These are phyloP conservation scores for Karstenula rhodostoma DNA, from an alignment of 2,329 filamentous ascomycete species.

Conservation along the genomic window DNA sequence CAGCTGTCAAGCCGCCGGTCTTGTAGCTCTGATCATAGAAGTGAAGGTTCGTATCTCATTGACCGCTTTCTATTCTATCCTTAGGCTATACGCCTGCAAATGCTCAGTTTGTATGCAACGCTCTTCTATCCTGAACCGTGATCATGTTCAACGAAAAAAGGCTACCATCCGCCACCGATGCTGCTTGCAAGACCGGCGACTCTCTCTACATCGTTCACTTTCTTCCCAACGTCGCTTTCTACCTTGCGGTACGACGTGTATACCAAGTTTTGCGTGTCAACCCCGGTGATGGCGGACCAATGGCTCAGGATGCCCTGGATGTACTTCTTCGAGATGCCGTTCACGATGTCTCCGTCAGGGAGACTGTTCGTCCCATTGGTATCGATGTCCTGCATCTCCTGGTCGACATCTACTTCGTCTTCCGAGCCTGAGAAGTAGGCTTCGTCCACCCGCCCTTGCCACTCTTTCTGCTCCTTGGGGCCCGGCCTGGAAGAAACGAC, in stretches of 20 bases:
- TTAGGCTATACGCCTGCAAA: slow-evolving; percentile 16
- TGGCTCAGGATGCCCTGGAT: slow-evolving; percentile 75
- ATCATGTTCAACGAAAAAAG: slow-evolving; percentile 1
- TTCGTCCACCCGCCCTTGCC: slow-evolving; percentile 61
- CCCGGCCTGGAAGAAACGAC: slow-evolving; percentile 63
- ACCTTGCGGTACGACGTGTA: slow-evolving; percentile 92
- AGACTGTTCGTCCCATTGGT: slow-evolving; percentile 18
- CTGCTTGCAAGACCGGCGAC: slow-evolving; percentile 90
- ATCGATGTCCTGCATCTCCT: slow-evolving; percentile 37
- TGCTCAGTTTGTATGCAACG: slow-evolving; percentile 17
- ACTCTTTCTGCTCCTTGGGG: slow-evolving; percentile 83
- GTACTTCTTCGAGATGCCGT: slow-evolving; percentile 71
- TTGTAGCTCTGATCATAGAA: too few relatives aligned
- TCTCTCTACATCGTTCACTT: slow-evolving; percentile 74
- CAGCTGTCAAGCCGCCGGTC: too few relatives aligned
- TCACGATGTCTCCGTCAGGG: slow-evolving; percentile 52
- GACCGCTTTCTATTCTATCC: too few relatives aligned
- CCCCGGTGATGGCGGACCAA: slow-evolving; percentile 77
- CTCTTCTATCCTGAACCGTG: slow-evolving; percentile 1
- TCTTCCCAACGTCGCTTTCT: slow-evolving; percentile 87
- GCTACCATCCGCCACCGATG: slow-evolving; percentile 89
- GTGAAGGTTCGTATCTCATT: too few relatives aligned
- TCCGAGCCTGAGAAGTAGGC: slow-evolving; percentile 83
- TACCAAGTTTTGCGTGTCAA: slow-evolving; percentile 74
- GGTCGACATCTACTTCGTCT: slow-evolving; percentile 47